A percentile compares a stretch with the other conserved stretches of the same genome.
phyloP scores from a whole-genome alignment of 768 basidiomycete species.

The Wakefieldia striispora region DNA sequence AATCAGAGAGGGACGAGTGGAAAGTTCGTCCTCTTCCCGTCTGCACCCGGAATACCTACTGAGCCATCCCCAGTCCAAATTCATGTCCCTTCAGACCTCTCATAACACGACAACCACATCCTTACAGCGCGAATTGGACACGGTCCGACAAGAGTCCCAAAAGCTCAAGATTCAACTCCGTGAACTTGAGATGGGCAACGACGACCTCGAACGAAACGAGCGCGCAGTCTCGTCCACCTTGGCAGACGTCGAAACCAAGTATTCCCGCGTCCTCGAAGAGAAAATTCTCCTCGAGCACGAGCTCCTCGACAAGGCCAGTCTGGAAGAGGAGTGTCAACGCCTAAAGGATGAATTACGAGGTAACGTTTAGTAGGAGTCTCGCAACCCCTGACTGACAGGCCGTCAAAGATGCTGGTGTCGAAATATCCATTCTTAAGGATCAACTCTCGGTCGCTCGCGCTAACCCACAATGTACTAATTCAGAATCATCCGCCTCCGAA shows the following conservation, averaged over 20 bases:
- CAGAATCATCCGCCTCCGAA: conserved; percentile 27
- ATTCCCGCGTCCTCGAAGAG: conserved; percentile 89
- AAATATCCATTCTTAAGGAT: conserved; percentile 79
- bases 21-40: conserved; percentile 56
- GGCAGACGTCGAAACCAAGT: conserved; percentile 83
- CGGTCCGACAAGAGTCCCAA: conserved; percentile 72
- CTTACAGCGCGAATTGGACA: conserved; percentile 89
- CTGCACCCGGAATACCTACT: neutral
- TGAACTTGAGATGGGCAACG: conserved; percentile 96
- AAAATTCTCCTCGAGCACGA: conserved; percentile 98
- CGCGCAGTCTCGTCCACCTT: conserved; percentile 81
- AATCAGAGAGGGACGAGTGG: conserved; percentile 85
- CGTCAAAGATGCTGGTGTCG: conserved; percentile 73
- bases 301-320: conserved; percentile 80
- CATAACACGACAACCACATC: conserved; percentile 90
- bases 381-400: conserved; percentile 14
- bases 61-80: conserved; percentile 56
- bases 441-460: conserved; percentile 50
- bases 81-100: conserved; percentile 82
- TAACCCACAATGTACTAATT: conserved; percentile 27
- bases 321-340: conserved; percentile 90
- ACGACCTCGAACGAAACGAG: conserved; percentile 94
- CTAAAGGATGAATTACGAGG: conserved; percentile 92
- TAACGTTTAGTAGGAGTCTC: conserved; percentile 40
- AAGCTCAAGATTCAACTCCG: conserved; percentile 69